Evolutionary conservation across 129 eudicot species (phyloP), one percentile per base, ranked within the genome.

Genomic region (Silybum marianum): DNA sequence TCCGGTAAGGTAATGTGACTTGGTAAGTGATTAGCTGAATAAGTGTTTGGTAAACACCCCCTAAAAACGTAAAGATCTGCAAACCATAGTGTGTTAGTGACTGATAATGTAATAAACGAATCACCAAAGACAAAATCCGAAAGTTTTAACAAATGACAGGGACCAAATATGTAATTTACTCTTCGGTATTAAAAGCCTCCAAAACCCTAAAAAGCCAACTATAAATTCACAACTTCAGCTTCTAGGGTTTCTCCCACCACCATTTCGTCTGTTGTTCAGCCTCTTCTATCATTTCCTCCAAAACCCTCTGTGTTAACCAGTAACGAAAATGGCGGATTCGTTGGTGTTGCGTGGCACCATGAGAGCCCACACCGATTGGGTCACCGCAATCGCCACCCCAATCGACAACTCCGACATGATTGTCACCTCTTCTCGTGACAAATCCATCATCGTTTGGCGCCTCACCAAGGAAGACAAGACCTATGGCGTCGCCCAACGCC

Each of bases 341-440:
- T 76, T 89, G 19, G 84, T 81, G 10, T 84, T 91, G 22, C 89
- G 96, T 73, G 96, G 96, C 87, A 89, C 93, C 3, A 87, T 91
- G 91, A 60, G 90, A 16, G 93, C 91, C 69, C 97, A 91, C 91
- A 89, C 97, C 60, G 93, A 91, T 34, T 87, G 93, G 93, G 97
- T 91, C 9, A 89, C 93, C 23, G 97, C 97, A 26, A 91, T 89
- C 78, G 97, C 91, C 39, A 80, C 89, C 78, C 93, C 93, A 1
- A 87, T 91, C 76, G 93, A 89, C 89, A 91, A 91, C 80, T 84
- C 93, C 78, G 83, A 83, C 76, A 83, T 80, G 77, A 83, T 86
- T 2, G 87, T 86, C 68, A 79, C 90, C 0, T 81, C 90, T 6
- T 86, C 90, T 1, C 84, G 87, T 4, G 90, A 86, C 85, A 86